phyloP scores from a whole-genome alignment of 2,329 filamentous ascomycete genomes.

The Thielaviopsis cerberus region DNA sequence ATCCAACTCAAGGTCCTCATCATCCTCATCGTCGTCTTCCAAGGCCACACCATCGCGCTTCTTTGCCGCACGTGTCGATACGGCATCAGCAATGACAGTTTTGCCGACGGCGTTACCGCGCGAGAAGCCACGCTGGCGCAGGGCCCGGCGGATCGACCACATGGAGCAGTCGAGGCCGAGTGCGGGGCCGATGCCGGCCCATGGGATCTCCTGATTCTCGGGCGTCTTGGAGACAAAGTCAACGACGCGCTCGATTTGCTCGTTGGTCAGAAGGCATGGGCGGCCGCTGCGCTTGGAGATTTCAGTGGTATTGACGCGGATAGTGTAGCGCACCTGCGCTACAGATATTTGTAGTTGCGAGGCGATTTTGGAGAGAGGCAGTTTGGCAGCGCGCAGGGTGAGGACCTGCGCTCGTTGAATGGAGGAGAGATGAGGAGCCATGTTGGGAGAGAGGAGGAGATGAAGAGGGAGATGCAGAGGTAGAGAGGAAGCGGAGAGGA shows the following conservation, averaged over 20 bases:
- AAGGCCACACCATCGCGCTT: not conserved
- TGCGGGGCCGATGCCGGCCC: slow-evolving; percentile 10
- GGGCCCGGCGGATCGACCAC: slow-evolving; percentile 6
- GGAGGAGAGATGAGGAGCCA: slow-evolving; percentile 11
- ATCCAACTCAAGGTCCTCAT: not conserved
- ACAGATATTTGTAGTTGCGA: slow-evolving; percentile 7
- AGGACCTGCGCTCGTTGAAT: slow-evolving; percentile 11
- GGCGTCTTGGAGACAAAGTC: slow-evolving; percentile 7
- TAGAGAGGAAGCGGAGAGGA: too few species aligned
- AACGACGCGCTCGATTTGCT: slow-evolving; percentile 10
- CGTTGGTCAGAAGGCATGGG: slow-evolving; percentile 7
- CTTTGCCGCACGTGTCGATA: slow-evolving; percentile 1
- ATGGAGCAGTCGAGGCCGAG: slow-evolving; percentile 10
- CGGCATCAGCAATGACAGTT: slow-evolving; percentile 1
- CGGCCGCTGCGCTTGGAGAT: slow-evolving; percentile 9
- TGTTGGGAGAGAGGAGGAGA: not conserved
- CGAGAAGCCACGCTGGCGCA: slow-evolving; percentile 8
- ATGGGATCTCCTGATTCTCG: slow-evolving; percentile 8
- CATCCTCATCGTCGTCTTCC: not conserved
- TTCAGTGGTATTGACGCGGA: slow-evolving; percentile 8
- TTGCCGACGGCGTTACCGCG: slow-evolving; percentile 8
- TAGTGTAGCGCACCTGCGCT: slow-evolving; percentile 10
- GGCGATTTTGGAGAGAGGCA: slow-evolving; percentile 9
- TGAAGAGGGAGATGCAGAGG: not conserved
- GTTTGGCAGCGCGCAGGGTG: slow-evolving; percentile 9